Conservation (phyloP, 768 basidiomycete species). For the Coprinellus micaceus region DNA sequence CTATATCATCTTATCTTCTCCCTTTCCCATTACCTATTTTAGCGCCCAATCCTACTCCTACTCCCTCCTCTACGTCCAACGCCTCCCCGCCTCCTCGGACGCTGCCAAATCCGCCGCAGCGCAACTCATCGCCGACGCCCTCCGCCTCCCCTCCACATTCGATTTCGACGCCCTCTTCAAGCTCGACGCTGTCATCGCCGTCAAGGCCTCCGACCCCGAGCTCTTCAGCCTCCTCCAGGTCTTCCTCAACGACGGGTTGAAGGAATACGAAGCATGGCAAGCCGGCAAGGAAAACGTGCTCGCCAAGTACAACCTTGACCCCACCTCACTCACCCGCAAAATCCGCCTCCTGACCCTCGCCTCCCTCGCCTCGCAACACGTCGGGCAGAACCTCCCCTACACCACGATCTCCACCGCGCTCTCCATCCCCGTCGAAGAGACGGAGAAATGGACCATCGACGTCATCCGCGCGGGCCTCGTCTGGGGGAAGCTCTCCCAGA, state of each 20-base stretch:
- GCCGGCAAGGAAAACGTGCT: conserved; percentile 44
- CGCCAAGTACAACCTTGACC: conserved; percentile 55
- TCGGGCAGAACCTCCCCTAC: conserved; percentile 73
- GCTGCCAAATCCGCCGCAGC: conserved; percentile 51
- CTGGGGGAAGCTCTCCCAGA: conserved; percentile 81
- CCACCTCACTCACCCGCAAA: conserved; percentile 65
- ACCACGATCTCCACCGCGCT: conserved; percentile 62
- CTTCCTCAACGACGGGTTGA: conserved; percentile 62
- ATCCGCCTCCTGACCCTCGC: conserved; percentile 75
- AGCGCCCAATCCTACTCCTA: conserved; percentile 67
- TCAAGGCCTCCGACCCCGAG: conserved; percentile 67
- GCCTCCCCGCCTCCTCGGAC: conserved; percentile 53
- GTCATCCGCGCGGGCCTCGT: conserved; percentile 80
- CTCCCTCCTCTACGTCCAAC: conserved; percentile 56
- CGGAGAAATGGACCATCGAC: conserved; percentile 88
- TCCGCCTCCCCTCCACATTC: conserved; percentile 64
- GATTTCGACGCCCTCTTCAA: conserved; percentile 82
- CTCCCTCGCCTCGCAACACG: conserved; percentile 70
- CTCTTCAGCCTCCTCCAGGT: conserved; percentile 73
- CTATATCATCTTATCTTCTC: too few relatives aligned
- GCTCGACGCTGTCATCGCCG: conserved; percentile 63
- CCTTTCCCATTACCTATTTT: not conserved
- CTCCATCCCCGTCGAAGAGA: conserved; percentile 59
- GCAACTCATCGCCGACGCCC: conserved; percentile 58
- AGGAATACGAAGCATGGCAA: conserved; percentile 63